These are phyloP conservation scores for Elymus sibiricus DNA, from an alignment of 176 grass and related monocot species.

Conservation along the genomic window DNA sequence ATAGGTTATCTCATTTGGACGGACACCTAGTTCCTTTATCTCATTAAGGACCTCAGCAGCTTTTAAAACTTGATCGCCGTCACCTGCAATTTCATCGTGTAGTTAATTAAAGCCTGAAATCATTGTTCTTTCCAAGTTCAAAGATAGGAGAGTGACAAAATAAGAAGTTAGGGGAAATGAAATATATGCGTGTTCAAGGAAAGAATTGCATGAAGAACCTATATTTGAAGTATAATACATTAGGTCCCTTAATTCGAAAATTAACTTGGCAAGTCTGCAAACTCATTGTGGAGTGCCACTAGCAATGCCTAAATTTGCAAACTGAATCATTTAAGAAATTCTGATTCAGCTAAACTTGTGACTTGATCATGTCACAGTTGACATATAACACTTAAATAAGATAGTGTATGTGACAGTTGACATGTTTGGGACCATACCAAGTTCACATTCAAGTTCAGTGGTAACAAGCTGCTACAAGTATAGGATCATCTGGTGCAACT, in stretches of 20 bases:
- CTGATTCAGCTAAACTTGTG: neutral
- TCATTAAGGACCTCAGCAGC: conserved; percentile 71
- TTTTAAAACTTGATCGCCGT: conserved; percentile 70
- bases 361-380: neutral
- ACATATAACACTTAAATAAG: neutral
- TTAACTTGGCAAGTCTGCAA: neutral
- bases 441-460: neutral
- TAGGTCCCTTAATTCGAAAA: neutral
- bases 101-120: conserved; percentile 10
- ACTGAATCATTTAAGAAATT: neutral
- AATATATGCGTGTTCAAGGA: neutral
- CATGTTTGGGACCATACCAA: neutral
- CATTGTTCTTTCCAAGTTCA: neutral
- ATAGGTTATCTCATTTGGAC: conserved; percentile 92
- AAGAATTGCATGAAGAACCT: neutral
- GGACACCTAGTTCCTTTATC: conserved; percentile 61
- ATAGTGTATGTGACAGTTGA: neutral
- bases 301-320: conserved; percentile 6
- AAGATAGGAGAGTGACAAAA: conserved; percentile 16
- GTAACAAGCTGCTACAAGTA: neutral
- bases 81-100: conserved; percentile 64
- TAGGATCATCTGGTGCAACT: conserved; percentile 4
- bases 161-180: neutral
- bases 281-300: neutral
- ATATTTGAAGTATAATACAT: neutral